Evolutionary conservation across 116 monocot genomes (phyloP), one percentile per base, ranked within the genome.

Genomic region (Dioscorea cayenensis): DNA sequence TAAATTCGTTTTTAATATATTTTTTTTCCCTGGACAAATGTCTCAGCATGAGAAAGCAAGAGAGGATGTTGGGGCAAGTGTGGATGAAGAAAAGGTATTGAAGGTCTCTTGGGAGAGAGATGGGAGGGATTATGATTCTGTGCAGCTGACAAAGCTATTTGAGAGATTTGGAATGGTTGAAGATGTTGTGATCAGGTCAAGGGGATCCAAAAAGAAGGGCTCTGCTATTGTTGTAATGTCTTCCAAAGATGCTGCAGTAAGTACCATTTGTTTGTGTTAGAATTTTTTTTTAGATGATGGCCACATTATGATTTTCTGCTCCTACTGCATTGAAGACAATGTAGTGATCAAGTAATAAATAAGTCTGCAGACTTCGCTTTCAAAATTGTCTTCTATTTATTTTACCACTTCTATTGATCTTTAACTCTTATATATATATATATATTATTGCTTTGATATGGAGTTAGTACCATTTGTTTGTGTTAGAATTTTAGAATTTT

Each of bases 61-160:
- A 38, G 64, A 77, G 6, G 74, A 64, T 60, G 61, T 65, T 28
- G 69, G 66, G 28, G 51, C 13, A 36, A 66, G 68, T 51, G 67
- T 77, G 69, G 83, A 85, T 50, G 81, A 85, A 48, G 83, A 78
- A 65, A 85, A 73, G 72, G 69, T 81, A n/a, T 67, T 93, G 79
- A 93, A 89, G 75, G 90, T 89, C n/a, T 77, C 89, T 11, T 93
- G 93, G 93, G 89, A 93, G 59, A 85, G 73, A 68, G 65, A 71
- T 49, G 36, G 62, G 17, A 83, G 87, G 11, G 71, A 85, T 29
- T 93, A 93, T 65, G 75, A 49, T 49, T 70, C 82, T 8, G 83
- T 67, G 1, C 90, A 76, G 79, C 66, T 92, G 76, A 71, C 82
- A 50, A 86, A 86, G 79, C 66, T 90, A 16, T 96, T 96, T 70